A percentile compares a stretch with the other conserved stretches of the same genome.
Conservation (phyloP, 2,329 filamentous ascomycete species). For the Trichothecium roseum region DNA sequence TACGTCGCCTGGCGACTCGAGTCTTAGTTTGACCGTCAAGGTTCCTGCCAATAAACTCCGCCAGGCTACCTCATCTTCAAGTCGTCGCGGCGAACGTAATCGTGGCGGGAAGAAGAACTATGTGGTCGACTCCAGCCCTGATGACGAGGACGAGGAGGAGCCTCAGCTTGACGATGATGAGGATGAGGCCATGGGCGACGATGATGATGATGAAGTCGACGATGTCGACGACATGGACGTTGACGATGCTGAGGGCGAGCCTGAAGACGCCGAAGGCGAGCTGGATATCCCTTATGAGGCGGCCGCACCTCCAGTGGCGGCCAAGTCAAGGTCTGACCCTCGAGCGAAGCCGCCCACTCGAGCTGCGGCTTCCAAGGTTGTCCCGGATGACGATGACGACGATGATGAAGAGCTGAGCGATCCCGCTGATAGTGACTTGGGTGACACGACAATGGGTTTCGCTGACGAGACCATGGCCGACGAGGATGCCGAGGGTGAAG, state of each 20-base stretch:
- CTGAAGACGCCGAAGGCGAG: slow-evolving; percentile 25
- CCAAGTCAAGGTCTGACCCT: slow-evolving; percentile 38
- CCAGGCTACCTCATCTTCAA: slow-evolving; percentile 33
- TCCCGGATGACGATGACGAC: slow-evolving; percentile 27
- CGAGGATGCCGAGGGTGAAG: slow-evolving; percentile 38
- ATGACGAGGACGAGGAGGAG: slow-evolving; percentile 26
- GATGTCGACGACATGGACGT: slow-evolving; percentile 30
- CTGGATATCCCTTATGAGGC: slow-evolving; percentile 31
- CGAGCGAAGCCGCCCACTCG: slow-evolving; percentile 16
- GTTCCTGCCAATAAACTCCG: slow-evolving; percentile 40
- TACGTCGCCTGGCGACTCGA: slow-evolving; percentile 25
- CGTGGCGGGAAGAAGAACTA: slow-evolving; percentile 49
- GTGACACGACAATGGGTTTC: slow-evolving; percentile 25
- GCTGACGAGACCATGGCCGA: slow-evolving; percentile 34
- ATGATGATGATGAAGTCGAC: slow-evolving; percentile 24
- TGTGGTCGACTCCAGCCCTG: slow-evolving; percentile 43
- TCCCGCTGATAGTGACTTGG: slow-evolving; percentile 37
- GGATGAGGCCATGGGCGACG: slow-evolving; percentile 25
- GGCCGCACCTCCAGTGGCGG: slow-evolving; percentile 18
- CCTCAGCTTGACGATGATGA: slow-evolving; percentile 28
- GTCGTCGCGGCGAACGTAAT: slow-evolving; percentile 32
- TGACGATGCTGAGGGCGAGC: slow-evolving; percentile 29
- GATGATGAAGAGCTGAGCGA: slow-evolving; percentile 48
- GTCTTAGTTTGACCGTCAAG: slow-evolving; percentile 37
- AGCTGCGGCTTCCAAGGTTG: slow-evolving; percentile 6